phyloP scores from a whole-genome alignment of 495 filamentous ascomycete genomes.

The Trichocladium antarcticum region DNA sequence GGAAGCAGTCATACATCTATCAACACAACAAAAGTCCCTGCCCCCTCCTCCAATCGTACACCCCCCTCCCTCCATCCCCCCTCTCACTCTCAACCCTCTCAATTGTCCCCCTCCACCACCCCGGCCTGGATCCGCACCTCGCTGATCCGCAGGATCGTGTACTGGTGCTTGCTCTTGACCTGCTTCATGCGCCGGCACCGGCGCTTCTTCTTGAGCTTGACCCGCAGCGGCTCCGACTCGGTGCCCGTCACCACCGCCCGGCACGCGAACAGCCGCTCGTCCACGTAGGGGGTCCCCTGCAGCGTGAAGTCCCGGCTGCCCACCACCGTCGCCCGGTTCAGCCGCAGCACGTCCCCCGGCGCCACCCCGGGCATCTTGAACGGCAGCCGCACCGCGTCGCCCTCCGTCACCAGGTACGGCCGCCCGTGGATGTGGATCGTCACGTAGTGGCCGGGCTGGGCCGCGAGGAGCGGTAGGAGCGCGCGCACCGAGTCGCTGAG shows the following conservation, averaged over 20 bases:
- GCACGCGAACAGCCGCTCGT: constrained; percentile 74
- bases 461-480: constrained; percentile 63
- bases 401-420: constrained; percentile 81
- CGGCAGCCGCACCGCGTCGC: constrained; percentile 83
- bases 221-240: constrained; percentile 75
- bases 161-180: constrained; percentile 74
- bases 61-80: background rate
- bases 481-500: constrained; percentile 48
- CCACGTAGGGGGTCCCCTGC: constrained; percentile 63
- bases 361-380: constrained; percentile 79
- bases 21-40: too few species aligned
- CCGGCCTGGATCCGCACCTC: constrained; percentile 52
- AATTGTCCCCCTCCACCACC: constrained; percentile 2
- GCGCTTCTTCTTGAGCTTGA: constrained; percentile 89
- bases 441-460: constrained; percentile 77
- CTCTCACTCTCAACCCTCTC: background rate
- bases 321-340: constrained; percentile 68
- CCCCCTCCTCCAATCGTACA: background rate
- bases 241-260: constrained; percentile 74
- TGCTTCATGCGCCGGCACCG: constrained; percentile 62
- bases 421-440: constrained; percentile 73
- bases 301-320: constrained; percentile 87
- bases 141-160: constrained; percentile 73
- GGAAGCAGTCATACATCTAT: too few species aligned
- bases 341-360: constrained; percentile 72